phyloP scores from a whole-genome alignment of 768 basidiomycete genomes.

The Lepiota subincarnata region DNA sequence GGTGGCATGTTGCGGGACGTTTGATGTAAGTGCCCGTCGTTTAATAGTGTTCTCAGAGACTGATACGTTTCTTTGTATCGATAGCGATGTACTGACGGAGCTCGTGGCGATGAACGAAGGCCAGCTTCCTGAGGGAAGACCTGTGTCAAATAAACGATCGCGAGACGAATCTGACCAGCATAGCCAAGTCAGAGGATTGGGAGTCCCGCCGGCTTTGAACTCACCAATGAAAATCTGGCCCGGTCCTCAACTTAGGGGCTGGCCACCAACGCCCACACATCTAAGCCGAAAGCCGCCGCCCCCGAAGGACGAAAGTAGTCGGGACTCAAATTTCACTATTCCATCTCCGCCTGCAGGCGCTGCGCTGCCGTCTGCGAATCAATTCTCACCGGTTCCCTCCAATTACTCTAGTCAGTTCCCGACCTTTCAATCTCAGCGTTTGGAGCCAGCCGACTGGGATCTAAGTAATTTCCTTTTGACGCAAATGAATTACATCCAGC shows the following conservation, averaged over 20 bases:
- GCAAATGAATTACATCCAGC: conserved; percentile 21
- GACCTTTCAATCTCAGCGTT: not conserved
- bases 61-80: conserved; percentile 8
- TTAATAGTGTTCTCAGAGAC: conserved; percentile 6
- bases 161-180: conserved; percentile 26
- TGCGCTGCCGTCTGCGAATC: not conserved
- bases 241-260: not conserved
- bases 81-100: conserved; percentile 58
- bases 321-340: not conserved
- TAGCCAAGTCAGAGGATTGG: not conserved
- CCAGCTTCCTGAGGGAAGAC: conserved; percentile 33
- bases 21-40: conserved; percentile 30
- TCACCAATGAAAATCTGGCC: not conserved
- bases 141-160: conserved; percentile 41
- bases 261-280: not conserved
- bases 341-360: not conserved
- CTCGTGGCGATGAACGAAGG: conserved; percentile 52
- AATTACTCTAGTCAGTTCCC: not conserved
- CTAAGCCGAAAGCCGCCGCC: not conserved
- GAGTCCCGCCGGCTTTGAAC: not conserved
- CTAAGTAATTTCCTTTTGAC: conserved; percentile 21
- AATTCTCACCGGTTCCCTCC: not conserved
- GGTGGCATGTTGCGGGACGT: conserved; percentile 37
- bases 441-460: conserved; percentile 16
- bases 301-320: not conserved